Percentiles rank a stretch among this genome's conserved stretches.
Conservation (phyloP, 73 alveolate species). For the Paramecium octaurelia region DNA sequence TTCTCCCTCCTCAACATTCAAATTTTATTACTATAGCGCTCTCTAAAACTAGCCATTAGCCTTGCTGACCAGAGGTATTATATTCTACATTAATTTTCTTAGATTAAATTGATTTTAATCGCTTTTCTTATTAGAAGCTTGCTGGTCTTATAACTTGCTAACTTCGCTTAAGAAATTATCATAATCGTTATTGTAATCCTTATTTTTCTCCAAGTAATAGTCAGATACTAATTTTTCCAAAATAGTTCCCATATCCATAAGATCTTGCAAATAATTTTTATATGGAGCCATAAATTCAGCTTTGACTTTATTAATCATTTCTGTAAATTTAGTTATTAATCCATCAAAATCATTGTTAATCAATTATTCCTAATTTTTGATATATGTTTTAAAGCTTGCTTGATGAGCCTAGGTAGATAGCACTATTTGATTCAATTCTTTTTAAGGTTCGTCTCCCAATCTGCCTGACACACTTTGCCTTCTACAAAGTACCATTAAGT, state of each 20-base stretch:
- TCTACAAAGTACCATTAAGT: slow-evolving; percentile 9
- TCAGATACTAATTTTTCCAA: slow-evolving; percentile 13
- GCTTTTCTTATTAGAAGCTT: neutral
- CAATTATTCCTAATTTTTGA: neutral
- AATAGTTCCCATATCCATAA: neutral
- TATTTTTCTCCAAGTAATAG: slow-evolving; percentile 16
- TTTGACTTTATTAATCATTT: slow-evolving; percentile 6
- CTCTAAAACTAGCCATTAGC: slow-evolving; percentile 28
- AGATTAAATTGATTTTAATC: neutral
- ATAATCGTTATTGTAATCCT: slow-evolving; percentile 35
- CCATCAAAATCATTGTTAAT: neutral
- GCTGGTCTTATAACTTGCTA: neutral
- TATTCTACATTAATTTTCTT: slow-evolving; percentile 13
- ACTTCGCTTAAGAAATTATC: slow-evolving; percentile 34
- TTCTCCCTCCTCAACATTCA: neutral
- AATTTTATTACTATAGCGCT: neutral
- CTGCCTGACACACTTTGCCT: slow-evolving; percentile 31
- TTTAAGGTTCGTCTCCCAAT: slow-evolving; percentile 42
- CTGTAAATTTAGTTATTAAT: neutral
- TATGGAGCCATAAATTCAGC: slow-evolving; percentile 31
- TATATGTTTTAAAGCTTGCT: neutral
- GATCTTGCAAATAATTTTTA: slow-evolving; percentile 1
- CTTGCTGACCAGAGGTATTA: neutral
- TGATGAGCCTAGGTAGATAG: slow-evolving; percentile 3
- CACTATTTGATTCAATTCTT: slow-evolving; percentile 4